These are phyloP conservation scores for Trichoderma koningii DNA, from an alignment of 2,329 filamentous ascomycete genomes.

Conservation along the genomic window DNA sequence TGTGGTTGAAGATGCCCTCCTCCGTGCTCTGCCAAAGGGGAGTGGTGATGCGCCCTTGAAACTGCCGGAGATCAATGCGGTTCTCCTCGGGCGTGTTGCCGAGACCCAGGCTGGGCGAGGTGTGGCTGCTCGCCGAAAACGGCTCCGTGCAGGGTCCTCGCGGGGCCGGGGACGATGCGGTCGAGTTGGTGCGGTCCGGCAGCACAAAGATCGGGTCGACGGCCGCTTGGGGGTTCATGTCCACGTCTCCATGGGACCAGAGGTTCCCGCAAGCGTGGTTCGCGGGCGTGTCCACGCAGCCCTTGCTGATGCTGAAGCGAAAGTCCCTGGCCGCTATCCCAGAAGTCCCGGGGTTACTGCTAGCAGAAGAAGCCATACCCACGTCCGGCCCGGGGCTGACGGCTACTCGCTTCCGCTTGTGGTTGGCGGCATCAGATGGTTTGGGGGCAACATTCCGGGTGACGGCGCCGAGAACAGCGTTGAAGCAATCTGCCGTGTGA, in stretches of 20 bases:
- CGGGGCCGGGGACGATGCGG: slow-evolving; percentile 38
- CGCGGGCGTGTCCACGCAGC: not conserved
- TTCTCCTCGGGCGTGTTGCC: slow-evolving; percentile 44
- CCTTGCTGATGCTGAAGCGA: slow-evolving; percentile 3
- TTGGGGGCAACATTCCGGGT: slow-evolving; percentile 36
- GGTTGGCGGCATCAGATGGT: slow-evolving; percentile 29
- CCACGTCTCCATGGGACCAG: slow-evolving; percentile 3
- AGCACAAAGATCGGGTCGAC: slow-evolving; percentile 30
- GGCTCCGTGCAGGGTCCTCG: slow-evolving; percentile 32
- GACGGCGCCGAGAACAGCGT: slow-evolving; percentile 39
- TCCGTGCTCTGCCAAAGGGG: slow-evolving; percentile 40
- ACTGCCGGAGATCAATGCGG: slow-evolving; percentile 38
- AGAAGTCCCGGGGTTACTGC: not conserved
- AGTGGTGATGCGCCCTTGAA: slow-evolving; percentile 39
- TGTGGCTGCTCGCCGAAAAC: slow-evolving; percentile 37
- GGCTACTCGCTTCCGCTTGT: slow-evolving; percentile 41
- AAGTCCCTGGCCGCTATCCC: not conserved
- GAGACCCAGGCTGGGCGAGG: slow-evolving; percentile 38
- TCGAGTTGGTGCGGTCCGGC: slow-evolving; percentile 41
- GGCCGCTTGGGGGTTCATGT: not conserved
- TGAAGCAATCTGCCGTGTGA: slow-evolving; percentile 36
- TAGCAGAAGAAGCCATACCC: not conserved
- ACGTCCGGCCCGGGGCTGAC: slow-evolving; percentile 34
- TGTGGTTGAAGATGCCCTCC: slow-evolving; percentile 37
- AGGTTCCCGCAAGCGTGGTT: slow-evolving; percentile 1